Evolutionary conservation across 192 early-diverging fungal species (phyloP).

Genomic region (Chytriomyces sp.): DNA sequence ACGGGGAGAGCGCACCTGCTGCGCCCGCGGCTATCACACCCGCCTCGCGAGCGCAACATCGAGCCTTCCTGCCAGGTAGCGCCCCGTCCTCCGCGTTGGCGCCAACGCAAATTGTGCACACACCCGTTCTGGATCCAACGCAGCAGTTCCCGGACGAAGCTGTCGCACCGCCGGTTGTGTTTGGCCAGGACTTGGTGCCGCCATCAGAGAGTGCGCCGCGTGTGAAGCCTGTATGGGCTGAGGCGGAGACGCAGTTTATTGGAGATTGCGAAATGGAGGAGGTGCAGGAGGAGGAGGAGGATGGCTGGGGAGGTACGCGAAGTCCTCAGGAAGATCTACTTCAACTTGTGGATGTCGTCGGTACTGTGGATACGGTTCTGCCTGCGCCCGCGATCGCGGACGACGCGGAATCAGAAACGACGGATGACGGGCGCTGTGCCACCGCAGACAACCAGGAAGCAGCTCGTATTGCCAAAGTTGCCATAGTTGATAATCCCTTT

Average conservation of each 20-base stretch:
- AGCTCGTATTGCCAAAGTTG: background rate
- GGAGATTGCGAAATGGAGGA: background rate
- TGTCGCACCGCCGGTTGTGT: background rate
- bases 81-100: background rate
- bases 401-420: background rate
- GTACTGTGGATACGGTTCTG: background rate
- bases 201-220: background rate
- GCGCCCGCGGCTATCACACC: too few relatives aligned
- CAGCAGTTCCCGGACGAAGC: background rate
- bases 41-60: too few relatives aligned
- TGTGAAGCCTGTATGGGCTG: background rate
- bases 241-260: slow-evolving; percentile 17
- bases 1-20: too few relatives aligned
- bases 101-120: background rate
- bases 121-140: background rate
- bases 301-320: background rate
- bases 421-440: background rate
- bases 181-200: background rate
- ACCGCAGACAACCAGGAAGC: background rate
- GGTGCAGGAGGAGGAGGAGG: background rate
- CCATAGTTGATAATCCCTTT: background rate
- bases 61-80: too few relatives aligned
- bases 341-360: background rate
- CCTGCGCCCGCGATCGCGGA: background rate
- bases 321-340: too few relatives aligned